Evolutionary conservation across 768 basidiomycete genomes (phyloP).

Genomic region (Boletus eberwhitei): DNA sequence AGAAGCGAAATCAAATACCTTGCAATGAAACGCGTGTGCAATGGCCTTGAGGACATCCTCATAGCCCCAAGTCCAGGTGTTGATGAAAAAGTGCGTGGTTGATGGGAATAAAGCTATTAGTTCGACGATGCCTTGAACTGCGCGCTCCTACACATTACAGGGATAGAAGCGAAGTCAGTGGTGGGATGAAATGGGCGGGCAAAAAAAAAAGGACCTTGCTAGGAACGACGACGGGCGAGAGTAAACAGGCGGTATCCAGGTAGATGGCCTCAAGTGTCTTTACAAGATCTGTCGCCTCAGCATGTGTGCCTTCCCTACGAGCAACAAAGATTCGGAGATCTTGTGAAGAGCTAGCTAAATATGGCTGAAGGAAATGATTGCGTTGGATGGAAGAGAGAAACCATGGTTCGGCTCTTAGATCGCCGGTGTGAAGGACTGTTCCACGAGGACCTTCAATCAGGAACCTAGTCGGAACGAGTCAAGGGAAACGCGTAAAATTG

Average conservation of each 20-base stretch:
- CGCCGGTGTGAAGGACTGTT: conserved; percentile 87
- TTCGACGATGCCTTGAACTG: conserved; percentile 60
- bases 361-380: conserved; percentile 72
- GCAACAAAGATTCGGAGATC: conserved; percentile 26
- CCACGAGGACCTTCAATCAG: conserved; percentile 69
- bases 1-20: conserved; percentile 36
- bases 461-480: conserved; percentile 53
- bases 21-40: conserved; percentile 58
- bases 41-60: conserved; percentile 85
- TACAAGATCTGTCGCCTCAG: conserved; percentile 27
- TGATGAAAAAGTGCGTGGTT: conserved; percentile 79
- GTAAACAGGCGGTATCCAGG: conserved; percentile 74
- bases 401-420: conserved; percentile 84
- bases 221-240: conserved; percentile 49
- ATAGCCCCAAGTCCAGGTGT: conserved; percentile 96
- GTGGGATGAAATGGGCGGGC: no score
- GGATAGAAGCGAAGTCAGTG: background rate
- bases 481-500: background rate
- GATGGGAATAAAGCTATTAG: conserved; percentile 68
- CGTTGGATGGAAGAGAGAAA: conserved; percentile 65
- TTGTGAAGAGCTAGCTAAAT: conserved; percentile 42
- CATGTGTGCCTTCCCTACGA: conserved; percentile 20
- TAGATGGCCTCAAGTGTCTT: conserved; percentile 73
- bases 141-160: conserved; percentile 49
- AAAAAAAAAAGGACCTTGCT: conserved; percentile 43